Evolutionary conservation across 2,329 filamentous ascomycete genomes (phyloP).

Genomic region (Fusarium hainanense): DNA sequence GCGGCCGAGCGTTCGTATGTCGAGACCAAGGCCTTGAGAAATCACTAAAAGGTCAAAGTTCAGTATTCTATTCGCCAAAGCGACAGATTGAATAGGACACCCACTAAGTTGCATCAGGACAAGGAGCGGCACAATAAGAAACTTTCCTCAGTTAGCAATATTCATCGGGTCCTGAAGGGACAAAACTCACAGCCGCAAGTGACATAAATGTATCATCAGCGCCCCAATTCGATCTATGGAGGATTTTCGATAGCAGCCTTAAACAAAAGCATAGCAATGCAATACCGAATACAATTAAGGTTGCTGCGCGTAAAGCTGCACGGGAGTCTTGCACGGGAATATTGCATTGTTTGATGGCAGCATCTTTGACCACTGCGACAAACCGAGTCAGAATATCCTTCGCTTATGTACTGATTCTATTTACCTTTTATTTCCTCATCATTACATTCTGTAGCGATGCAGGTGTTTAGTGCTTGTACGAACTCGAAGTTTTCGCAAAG

Average conservation of each 20-base stretch:
- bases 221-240: background rate
- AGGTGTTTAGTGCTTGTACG: background rate
- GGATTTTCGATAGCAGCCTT: background rate
- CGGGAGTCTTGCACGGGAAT: background rate
- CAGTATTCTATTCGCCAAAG: too few relatives aligned
- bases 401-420: too few relatives aligned
- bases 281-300: background rate
- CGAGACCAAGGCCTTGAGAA: background rate
- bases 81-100: too few relatives aligned
- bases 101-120: background rate
- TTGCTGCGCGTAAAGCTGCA: background rate
- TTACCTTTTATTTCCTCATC: background rate
- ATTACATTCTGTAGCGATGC: background rate
- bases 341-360: background rate
- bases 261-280: accelerated
- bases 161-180: too few relatives aligned
- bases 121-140: background rate
- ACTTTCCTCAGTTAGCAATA: background rate
- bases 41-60: background rate
- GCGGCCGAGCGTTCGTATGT: background rate
- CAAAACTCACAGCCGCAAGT: background rate
- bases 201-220: background rate
- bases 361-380: background rate
- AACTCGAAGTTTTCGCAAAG: background rate
- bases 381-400: background rate